phyloP scores from a whole-genome alignment of 2,329 filamentous ascomycete species.

The Neonectria hederae region DNA sequence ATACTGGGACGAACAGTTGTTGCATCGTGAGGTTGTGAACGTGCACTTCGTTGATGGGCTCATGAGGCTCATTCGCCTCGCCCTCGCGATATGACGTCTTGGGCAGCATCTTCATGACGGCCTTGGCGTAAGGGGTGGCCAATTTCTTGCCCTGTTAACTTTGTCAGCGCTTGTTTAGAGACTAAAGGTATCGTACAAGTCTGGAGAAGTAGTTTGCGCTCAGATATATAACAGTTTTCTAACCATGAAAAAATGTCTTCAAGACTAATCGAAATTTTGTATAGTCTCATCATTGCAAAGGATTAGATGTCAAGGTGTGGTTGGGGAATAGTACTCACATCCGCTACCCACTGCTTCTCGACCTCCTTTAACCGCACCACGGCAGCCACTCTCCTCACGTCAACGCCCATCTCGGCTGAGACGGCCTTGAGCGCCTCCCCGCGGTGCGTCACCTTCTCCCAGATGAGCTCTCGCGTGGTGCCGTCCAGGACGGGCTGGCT shows the following conservation, averaged over 20 bases:
- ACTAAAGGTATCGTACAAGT: background rate
- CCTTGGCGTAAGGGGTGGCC: constrained; percentile 78
- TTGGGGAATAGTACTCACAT: constrained; percentile 68
- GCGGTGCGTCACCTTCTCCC: constrained; percentile 70
- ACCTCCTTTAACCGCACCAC: constrained; percentile 87
- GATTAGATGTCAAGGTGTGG: constrained; percentile 4
- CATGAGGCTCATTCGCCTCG: constrained; percentile 60
- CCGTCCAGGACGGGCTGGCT: constrained; percentile 80
- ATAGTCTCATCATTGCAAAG: constrained; percentile 65
- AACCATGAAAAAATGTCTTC: constrained; percentile 90
- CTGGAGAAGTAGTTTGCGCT: constrained; percentile 27
- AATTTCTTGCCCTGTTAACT: constrained; percentile 74
- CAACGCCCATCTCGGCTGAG: constrained; percentile 79
- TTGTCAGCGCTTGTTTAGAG: constrained; percentile 36
- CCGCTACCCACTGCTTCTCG: constrained; percentile 78
- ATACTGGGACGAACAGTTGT: constrained; percentile 72
- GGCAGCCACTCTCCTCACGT: constrained; percentile 85
- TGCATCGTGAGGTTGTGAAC: constrained; percentile 69
- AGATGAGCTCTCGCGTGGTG: constrained; percentile 76
- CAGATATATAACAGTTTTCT: constrained; percentile 62
- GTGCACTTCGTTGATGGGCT: constrained; percentile 72
- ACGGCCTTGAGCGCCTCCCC: constrained; percentile 78
- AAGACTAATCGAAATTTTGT: constrained; percentile 98
- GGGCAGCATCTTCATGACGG: constrained; percentile 83
- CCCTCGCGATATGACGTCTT: constrained; percentile 66